A percentile compares a stretch with the other conserved stretches of the same genome.
Evolutionary conservation across 139 green algal genomes (phyloP).

Genomic region (Micractinium conductrix): DNA sequence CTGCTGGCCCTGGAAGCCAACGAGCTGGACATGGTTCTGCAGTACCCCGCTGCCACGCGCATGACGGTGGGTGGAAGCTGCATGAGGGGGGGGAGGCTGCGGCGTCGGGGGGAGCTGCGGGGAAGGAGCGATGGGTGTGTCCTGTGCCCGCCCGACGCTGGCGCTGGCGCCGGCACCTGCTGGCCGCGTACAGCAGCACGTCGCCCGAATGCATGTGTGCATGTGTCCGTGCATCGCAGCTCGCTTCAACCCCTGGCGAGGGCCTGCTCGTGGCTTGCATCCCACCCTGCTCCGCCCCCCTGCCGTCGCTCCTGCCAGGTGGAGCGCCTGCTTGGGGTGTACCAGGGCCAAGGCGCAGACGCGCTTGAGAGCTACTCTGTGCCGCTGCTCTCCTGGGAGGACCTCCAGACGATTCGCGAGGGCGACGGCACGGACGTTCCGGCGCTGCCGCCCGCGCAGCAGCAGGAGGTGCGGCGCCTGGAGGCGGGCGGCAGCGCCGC

Average conservation of each 20-base stretch:
- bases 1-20: slow-evolving; percentile 73
- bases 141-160: too few species aligned
- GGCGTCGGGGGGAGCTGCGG: too few species aligned
- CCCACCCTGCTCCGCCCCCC: background rate
- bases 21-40: slow-evolving; percentile 81
- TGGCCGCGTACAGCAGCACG: too few species aligned
- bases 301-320: slow-evolving; percentile 15
- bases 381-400: slow-evolving; percentile 59
- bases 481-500: slow-evolving; percentile 5
- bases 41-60: slow-evolving; percentile 58
- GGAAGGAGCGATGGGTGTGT: too few species aligned
- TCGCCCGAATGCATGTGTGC: too few species aligned
- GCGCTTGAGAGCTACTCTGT: slow-evolving; percentile 43
- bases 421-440: too few species aligned
- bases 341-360: slow-evolving; percentile 31
- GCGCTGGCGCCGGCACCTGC: too few species aligned
- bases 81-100: too few species aligned
- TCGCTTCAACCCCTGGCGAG: too few species aligned
- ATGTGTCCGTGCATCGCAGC: too few species aligned
- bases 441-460: too few species aligned
- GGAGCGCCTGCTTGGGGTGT: slow-evolving; percentile 51
- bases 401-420: slow-evolving; percentile 63
- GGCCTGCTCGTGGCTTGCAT: background rate
- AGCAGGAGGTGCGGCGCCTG: too few species aligned
- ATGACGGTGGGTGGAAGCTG: slow-evolving; percentile 53